Conservation (phyloP, 345 rosid genomes). For the Brassica cretica region DNA sequence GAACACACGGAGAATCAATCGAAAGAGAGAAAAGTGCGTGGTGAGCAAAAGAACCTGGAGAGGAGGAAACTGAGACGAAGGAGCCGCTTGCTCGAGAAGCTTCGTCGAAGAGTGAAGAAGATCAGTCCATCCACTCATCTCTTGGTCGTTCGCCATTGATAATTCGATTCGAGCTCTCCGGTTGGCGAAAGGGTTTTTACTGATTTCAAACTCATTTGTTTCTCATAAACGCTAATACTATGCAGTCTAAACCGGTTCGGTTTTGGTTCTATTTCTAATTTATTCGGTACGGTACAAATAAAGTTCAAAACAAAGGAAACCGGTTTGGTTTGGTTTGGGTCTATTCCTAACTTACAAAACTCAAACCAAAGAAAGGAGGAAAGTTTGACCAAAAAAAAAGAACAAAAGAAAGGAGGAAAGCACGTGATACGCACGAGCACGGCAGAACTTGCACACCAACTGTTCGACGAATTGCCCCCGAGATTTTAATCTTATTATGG, state of each 20-base stretch:
- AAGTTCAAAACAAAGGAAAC: not conserved
- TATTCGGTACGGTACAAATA: not conserved
- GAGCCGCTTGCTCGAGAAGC: conserved; percentile 96
- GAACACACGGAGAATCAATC: not conserved
- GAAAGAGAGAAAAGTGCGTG: conserved; percentile 13
- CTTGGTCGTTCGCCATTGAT: conserved; percentile 78
- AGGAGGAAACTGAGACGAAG: conserved; percentile 98
- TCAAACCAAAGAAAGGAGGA: not conserved
- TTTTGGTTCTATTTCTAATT: not conserved
- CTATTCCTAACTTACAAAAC: not conserved
- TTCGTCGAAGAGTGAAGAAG: conserved; percentile 90
- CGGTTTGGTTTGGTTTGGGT: not conserved
- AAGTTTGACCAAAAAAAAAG: too few relatives aligned
- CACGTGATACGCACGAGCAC: not conserved
- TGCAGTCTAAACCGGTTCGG: conserved; percentile 3
- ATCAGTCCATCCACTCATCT: conserved; percentile 87
- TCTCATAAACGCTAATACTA: not conserved
- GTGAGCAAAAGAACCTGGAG: conserved; percentile 66
- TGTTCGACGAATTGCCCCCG: conserved; percentile 30
- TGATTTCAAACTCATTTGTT: conserved; percentile 11
- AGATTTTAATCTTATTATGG: not conserved
- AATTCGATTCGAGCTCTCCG: conserved; percentile 16
- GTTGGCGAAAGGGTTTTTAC: not conserved
- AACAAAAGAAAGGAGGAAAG: not conserved
- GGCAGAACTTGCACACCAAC: not conserved